phyloP scores from a whole-genome alignment of 257 asterid genomes.

The Petunia axillaris region DNA sequence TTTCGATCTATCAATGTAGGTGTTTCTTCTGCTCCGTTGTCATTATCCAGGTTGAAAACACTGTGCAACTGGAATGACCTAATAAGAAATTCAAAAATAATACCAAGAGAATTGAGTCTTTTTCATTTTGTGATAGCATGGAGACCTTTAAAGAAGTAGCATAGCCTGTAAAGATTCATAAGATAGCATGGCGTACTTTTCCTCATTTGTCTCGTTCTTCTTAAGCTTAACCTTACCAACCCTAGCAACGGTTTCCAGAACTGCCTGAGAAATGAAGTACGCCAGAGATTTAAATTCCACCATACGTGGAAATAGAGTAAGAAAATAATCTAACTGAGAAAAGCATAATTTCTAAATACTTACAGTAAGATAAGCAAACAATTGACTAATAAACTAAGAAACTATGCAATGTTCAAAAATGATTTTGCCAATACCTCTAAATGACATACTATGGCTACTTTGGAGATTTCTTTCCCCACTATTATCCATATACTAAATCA shows the following conservation, averaged over 20 bases:
- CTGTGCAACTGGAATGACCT: constrained; percentile 77
- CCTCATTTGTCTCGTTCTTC: constrained; percentile 79
- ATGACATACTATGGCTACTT: constrained; percentile 12
- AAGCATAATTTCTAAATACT: constrained; percentile 11
- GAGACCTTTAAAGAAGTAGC: constrained; percentile 25
- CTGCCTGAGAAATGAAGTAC: constrained; percentile 62
- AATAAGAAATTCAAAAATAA: constrained; percentile 35
- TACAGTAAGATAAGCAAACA: not conserved
- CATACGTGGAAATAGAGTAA: constrained; percentile 3
- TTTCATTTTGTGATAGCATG: constrained; percentile 17
- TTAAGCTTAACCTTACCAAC: constrained; percentile 82
- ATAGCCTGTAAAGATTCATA: constrained; percentile 27
- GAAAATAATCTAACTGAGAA: not conserved
- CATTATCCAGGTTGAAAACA: constrained; percentile 72
- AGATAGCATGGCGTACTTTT: constrained; percentile 58
- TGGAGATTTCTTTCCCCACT: not conserved
- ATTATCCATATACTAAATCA: not conserved
- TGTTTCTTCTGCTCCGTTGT: constrained; percentile 69
- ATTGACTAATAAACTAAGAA: constrained; percentile 2
- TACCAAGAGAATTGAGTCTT: constrained; percentile 31
- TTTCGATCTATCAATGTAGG: constrained; percentile 75
- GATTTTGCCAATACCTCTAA: not conserved
- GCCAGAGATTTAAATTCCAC: constrained; percentile 22
- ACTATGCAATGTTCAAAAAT: not conserved
- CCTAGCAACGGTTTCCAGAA: constrained; percentile 87